Percentiles rank a stretch among this genome's conserved stretches.
Evolutionary conservation across 129 eudicot species (phyloP).

Genomic region (Smallanthus sonchifolius): DNA sequence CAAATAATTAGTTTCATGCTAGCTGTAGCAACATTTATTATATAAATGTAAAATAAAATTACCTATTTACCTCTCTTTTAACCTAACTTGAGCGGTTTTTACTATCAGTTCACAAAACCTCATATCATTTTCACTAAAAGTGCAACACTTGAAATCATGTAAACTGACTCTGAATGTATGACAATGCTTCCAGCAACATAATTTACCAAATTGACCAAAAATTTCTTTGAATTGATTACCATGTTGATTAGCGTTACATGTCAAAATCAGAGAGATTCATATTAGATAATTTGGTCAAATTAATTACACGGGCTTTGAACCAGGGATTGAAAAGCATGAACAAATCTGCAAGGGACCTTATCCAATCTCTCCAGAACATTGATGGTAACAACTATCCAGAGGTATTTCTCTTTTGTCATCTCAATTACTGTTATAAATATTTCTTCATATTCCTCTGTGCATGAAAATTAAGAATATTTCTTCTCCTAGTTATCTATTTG

Average conservation of each 20-base stretch:
- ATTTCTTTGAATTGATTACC: background rate
- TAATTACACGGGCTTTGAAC: background rate
- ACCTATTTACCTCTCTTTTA: background rate
- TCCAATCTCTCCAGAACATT: slow-evolving; percentile 75
- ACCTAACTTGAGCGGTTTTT: background rate
- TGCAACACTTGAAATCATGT: background rate
- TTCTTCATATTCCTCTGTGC: background rate
- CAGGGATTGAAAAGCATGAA: slow-evolving; percentile 93
- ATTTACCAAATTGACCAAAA: background rate
- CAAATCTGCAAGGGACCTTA: slow-evolving; percentile 85
- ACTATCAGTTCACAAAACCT: background rate
- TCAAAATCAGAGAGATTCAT: background rate
- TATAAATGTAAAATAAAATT: background rate
- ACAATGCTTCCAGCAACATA: background rate
- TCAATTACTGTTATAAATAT: background rate
- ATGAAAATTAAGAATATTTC: background rate
- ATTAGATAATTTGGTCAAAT: slow-evolving; percentile 1
- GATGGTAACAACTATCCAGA: slow-evolving; percentile 98
- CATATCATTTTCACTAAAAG: background rate
- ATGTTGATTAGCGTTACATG: background rate
- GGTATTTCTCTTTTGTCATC: slow-evolving; percentile 30
- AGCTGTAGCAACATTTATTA: background rate
- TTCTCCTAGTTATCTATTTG: background rate
- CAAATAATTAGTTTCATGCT: background rate
- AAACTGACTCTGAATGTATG: background rate